A percentile compares a stretch with the other conserved stretches of the same genome.
Evolutionary conservation across 306 rosid genomes (phyloP).

Genomic region (Trifolium pratense): DNA sequence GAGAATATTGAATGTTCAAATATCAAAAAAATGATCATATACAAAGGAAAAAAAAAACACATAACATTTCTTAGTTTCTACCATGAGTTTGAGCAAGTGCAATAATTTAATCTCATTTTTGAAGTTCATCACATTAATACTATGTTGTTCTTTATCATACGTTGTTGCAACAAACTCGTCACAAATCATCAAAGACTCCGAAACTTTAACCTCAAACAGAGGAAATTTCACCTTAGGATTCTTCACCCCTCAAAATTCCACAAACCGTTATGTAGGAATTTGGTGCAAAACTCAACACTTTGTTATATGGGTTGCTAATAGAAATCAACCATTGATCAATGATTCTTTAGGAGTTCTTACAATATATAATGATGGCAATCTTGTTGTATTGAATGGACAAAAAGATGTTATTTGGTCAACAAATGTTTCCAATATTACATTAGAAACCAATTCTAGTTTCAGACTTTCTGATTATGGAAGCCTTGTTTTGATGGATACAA

Average conservation of each 20-base stretch:
- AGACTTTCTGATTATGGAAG: slow-evolving; percentile 48
- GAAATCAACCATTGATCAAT: slow-evolving; percentile 33
- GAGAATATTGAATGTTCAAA: slow-evolving; percentile 7
- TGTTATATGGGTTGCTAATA: slow-evolving; percentile 17
- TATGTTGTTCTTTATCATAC: slow-evolving; percentile 7
- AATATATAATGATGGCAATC: slow-evolving; percentile 34
- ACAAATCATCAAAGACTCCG: not conserved
- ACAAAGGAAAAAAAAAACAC: not conserved
- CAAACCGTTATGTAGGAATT: not conserved
- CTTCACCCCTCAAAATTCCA: not conserved
- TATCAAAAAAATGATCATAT: not conserved
- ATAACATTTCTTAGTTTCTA: not conserved
- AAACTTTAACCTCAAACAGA: not conserved
- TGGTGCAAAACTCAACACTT: slow-evolving; percentile 8
- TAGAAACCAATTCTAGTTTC: slow-evolving; percentile 32
- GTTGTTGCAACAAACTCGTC: not conserved
- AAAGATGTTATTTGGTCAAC: slow-evolving; percentile 47
- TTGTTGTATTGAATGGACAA: slow-evolving; percentile 39
- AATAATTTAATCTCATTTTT: not conserved
- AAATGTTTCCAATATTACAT: slow-evolving; percentile 5
- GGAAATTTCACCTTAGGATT: slow-evolving; percentile 30
- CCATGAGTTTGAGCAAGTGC: not conserved
- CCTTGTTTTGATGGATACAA: slow-evolving; percentile 35
- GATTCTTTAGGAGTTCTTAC: slow-evolving; percentile 33
- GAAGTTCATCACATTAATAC: not conserved